These are phyloP conservation scores for Trichoderma sp. DNA, from an alignment of 2,329 filamentous ascomycete genomes.

Conservation along the genomic window DNA sequence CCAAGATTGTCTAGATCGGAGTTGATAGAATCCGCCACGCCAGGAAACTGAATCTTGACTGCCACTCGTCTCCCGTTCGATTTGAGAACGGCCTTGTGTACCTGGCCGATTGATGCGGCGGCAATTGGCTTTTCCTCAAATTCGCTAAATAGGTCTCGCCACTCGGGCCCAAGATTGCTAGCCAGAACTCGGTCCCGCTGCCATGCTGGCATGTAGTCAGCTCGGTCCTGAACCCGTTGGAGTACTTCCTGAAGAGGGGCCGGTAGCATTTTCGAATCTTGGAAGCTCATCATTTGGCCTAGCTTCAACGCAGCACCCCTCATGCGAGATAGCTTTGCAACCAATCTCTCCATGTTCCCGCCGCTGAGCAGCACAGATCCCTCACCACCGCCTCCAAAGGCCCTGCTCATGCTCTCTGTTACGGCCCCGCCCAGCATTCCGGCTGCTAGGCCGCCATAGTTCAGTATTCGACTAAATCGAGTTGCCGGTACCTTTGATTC, in stretches of 20 bases:
- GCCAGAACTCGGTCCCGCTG: conserved; percentile 85
- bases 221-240: conserved; percentile 91
- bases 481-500: conserved; percentile 92
- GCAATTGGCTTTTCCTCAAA: conserved; percentile 94
- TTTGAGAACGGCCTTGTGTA: conserved; percentile 81
- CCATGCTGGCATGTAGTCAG: conserved; percentile 96
- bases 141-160: conserved; percentile 78
- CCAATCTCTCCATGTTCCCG: conserved; percentile 89
- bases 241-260: conserved; percentile 84
- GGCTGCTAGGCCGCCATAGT: conserved; percentile 89
- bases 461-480: conserved; percentile 85
- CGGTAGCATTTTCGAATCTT: conserved; percentile 94
- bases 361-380: conserved; percentile 88
- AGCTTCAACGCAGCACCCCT: conserved; percentile 95
- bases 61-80: conserved; percentile 77
- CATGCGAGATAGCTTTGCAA: conserved; percentile 93
- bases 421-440: conserved; percentile 95
- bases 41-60: conserved; percentile 97
- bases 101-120: conserved; percentile 95
- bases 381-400: conserved; percentile 66
- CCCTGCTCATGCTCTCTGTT: conserved; percentile 79
- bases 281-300: conserved; percentile 97
- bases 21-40: conserved; percentile 93
- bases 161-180: conserved; percentile 78
- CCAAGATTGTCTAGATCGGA: conserved; percentile 94